phyloP scores from a whole-genome alignment of 1,284 basidiomycete species.

The Acaromyces ingoldii region DNA sequence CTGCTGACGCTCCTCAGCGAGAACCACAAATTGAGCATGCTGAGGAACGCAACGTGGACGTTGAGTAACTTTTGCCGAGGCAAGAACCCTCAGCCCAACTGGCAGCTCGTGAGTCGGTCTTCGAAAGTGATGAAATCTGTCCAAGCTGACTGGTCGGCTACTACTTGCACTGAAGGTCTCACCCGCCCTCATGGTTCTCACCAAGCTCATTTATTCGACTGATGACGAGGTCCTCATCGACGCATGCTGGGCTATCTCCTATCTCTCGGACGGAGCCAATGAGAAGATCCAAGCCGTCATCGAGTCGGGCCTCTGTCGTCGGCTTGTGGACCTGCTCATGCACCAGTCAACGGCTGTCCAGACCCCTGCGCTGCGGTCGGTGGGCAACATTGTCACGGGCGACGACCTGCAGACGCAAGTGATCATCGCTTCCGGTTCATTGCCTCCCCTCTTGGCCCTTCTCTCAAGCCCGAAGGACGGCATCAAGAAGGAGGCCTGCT shows the following conservation, averaged over 20 bases:
- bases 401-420: constrained; percentile 99
- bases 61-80: constrained; percentile 51
- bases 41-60: constrained; percentile 51
- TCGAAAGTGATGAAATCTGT: not conserved
- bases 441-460: constrained; percentile 83
- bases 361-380: constrained; percentile 92
- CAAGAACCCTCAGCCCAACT: constrained; percentile 51
- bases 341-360: constrained; percentile 97
- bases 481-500: constrained; percentile 89
- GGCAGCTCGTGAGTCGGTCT: constrained; percentile 29
- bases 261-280: constrained; percentile 96
- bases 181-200: constrained; percentile 88
- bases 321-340: constrained; percentile 93
- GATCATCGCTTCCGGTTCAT: constrained; percentile 90
- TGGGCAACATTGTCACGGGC: constrained; percentile 97
- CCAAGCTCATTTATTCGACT: constrained; percentile 96
- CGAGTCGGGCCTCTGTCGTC: constrained; percentile 93
- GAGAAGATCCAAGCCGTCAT: constrained; percentile 99
- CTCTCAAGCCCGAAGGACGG: constrained; percentile 95
- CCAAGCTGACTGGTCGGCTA: not conserved
- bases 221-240: constrained; percentile 99
- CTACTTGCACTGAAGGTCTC: constrained; percentile 89
- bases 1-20: constrained; percentile 47
- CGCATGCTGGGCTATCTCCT: constrained; percentile 99
- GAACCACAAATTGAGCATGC: constrained; percentile 51